Conservation (phyloP, 2,329 filamentous ascomycete genomes). For the Aspergillus ustus region DNA sequence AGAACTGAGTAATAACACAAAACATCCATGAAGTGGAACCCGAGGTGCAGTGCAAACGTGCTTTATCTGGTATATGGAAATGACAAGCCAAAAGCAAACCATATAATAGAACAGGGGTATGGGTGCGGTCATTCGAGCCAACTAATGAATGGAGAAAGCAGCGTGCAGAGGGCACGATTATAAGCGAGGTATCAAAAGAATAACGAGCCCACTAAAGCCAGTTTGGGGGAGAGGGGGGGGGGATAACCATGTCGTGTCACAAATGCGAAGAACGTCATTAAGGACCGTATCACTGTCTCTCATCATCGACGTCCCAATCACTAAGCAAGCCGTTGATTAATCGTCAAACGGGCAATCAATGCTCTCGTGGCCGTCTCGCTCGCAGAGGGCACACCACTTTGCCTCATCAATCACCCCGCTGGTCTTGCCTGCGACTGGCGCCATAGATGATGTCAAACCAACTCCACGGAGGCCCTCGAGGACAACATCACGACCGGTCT, state of each 20-base stretch:
- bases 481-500: conserved; percentile 48
- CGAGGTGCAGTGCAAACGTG: conserved; percentile 11
- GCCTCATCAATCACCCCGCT: conserved; percentile 77
- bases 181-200: conserved; percentile 5
- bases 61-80: conserved; percentile 13
- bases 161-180: conserved; percentile 10
- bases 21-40: conserved; percentile 5
- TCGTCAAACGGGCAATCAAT: conserved; percentile 94
- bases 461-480: conserved; percentile 49
- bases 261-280: conserved; percentile 15
- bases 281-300: conserved; percentile 26
- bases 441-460: conserved; percentile 49
- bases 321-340: conserved; percentile 29
- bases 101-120: conserved; percentile 12
- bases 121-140: conserved; percentile 10
- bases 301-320: conserved; percentile 9
- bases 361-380: conserved; percentile 94
- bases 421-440: conserved; percentile 76
- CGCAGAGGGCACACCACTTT: conserved; percentile 97
- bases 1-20: conserved; percentile 14
- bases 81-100: conserved; percentile 6
- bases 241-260: conserved; percentile 16
- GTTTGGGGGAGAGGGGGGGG: too few relatives aligned
- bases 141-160: conserved; percentile 11
- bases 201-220: conserved; percentile 12